phyloP scores from a whole-genome alignment of 2,329 filamentous ascomycete genomes.

The Cordyceps fumosorosea region DNA sequence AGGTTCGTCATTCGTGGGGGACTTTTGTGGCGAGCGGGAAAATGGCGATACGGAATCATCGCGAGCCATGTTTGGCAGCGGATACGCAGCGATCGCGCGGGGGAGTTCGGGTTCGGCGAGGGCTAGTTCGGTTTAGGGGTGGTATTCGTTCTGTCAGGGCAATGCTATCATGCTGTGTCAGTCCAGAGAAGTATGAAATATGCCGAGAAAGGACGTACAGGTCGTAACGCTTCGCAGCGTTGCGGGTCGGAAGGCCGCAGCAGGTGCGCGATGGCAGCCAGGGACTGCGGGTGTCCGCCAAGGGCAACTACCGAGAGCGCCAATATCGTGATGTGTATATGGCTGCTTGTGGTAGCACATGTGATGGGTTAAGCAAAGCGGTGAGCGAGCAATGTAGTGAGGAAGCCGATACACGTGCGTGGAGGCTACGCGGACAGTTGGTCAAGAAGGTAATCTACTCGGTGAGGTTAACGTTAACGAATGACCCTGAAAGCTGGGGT shows the following conservation, averaged over 20 bases:
- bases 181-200: not conserved
- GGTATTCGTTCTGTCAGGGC: not conserved
- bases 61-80: conserved; percentile 12
- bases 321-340: not conserved
- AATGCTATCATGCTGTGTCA: not conserved
- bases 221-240: not conserved
- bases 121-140: not conserved
- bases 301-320: conserved; percentile 1
- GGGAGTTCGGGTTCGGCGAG: not conserved
- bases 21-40: conserved; percentile 14
- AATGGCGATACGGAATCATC: conserved; percentile 22
- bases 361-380: not conserved
- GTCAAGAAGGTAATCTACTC: not conserved
- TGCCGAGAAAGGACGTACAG: not conserved
- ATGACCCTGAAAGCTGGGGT: conserved; percentile 8
- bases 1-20: conserved; percentile 17
- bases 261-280: not conserved
- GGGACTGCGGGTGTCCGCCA: not conserved
- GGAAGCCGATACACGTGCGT: not conserved
- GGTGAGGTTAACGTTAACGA: too few relatives aligned
- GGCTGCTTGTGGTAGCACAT: not conserved
- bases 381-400: not conserved
- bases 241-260: not conserved
- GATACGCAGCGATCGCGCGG: not conserved
- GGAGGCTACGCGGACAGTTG: not conserved